Evolutionary conservation across 805 yeast genomes (phyloP).

Genomic region (Teunomyces tritomae): DNA sequence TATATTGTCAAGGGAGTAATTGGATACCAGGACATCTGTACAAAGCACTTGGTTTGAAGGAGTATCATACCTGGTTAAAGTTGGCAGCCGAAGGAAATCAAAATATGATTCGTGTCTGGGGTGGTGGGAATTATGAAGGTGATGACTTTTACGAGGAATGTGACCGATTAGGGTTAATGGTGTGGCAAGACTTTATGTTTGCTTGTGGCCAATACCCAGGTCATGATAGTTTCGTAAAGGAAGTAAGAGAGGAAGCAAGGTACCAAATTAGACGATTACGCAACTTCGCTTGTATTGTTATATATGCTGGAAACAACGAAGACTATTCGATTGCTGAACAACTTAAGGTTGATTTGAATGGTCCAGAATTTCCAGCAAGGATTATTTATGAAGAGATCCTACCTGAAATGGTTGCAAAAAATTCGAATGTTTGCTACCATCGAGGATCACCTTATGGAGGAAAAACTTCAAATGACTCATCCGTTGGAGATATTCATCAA

Average conservation of each 20-base stretch:
- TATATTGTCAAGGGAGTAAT: constrained; percentile 41
- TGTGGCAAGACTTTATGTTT: constrained; percentile 60
- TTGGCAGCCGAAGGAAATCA: constrained; percentile 39
- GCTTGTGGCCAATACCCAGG: constrained; percentile 57
- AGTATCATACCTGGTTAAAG: constrained; percentile 36
- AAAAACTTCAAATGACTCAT: constrained; percentile 28
- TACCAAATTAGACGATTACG: constrained; percentile 42
- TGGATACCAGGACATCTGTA: constrained; percentile 52
- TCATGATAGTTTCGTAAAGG: constrained; percentile 30
- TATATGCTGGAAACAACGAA: constrained; percentile 47
- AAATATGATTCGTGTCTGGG: constrained; percentile 49
- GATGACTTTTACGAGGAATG: constrained; percentile 44
- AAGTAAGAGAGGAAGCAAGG: constrained; percentile 35
- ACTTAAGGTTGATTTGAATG: constrained; percentile 22
- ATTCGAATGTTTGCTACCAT: constrained; percentile 35
- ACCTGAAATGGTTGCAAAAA: constrained; percentile 31
- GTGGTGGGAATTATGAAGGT: constrained; percentile 47
- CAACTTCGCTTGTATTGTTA: constrained; percentile 37
- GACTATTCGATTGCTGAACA: constrained; percentile 47
- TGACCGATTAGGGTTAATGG: constrained; percentile 42
- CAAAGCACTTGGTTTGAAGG: constrained; percentile 30
- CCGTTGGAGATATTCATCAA: constrained; percentile 51
- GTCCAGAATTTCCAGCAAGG: constrained; percentile 44
- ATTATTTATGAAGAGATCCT: constrained; percentile 38
- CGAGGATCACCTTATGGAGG: constrained; percentile 54